phyloP scores from a whole-genome alignment of 352 stramenopile genomes.

The Globisporangium emineosum region DNA sequence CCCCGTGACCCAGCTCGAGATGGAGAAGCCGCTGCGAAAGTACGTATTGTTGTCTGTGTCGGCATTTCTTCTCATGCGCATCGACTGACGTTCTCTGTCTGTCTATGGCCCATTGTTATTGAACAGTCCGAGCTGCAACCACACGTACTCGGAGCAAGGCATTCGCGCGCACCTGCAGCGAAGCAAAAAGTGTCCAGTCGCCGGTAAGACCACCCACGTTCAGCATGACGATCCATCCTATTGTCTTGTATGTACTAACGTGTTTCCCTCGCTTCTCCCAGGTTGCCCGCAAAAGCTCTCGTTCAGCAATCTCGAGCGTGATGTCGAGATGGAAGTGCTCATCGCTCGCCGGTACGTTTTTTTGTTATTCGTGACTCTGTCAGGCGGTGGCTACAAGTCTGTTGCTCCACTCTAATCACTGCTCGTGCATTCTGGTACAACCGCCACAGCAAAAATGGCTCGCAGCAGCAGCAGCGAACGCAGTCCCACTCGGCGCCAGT shows the following conservation, averaged over 20 bases:
- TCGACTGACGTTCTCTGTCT: no score
- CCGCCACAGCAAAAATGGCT: constrained; percentile 30
- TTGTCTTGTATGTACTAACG: not conserved
- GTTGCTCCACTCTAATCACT: no score
- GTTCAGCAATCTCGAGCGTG: constrained; percentile 62
- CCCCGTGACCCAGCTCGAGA: constrained; percentile 80
- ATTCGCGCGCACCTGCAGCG: constrained; percentile 70
- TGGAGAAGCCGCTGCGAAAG: constrained; percentile 76
- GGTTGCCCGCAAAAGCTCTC: constrained; percentile 66
- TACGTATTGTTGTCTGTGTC: constrained; percentile 22
- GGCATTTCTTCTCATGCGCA: no score
- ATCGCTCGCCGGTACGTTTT: constrained; percentile 47
- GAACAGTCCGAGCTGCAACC: constrained; percentile 58
- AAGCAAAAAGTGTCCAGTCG: constrained; percentile 76
- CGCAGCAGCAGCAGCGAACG: constrained; percentile 14
- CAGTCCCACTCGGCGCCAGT: constrained; percentile 10
- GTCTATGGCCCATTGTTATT: no score
- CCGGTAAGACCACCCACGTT: constrained; percentile 26
- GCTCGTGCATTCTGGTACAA: no score
- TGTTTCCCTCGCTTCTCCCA: constrained; percentile 12
- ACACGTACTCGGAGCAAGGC: constrained; percentile 81
- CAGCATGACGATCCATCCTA: not conserved
- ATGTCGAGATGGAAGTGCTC: constrained; percentile 87
- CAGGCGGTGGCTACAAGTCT: no score
- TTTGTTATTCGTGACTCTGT: not conserved